These are phyloP conservation scores for Nepenthes mirabilis DNA, from an alignment of 148 eudicot genomes.

Conservation along the genomic window DNA sequence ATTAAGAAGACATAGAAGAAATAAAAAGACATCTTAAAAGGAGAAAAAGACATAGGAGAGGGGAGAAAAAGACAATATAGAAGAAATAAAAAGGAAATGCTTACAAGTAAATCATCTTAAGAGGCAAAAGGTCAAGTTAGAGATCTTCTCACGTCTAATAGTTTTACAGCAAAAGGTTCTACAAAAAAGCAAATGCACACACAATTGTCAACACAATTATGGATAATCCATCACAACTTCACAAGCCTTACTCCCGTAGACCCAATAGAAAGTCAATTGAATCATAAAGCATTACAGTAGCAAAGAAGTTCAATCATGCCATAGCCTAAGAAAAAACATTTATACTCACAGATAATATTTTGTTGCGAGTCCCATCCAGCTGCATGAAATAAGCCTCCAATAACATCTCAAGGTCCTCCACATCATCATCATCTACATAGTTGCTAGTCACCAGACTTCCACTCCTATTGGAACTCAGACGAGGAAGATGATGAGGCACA, in stretches of 20 bases:
- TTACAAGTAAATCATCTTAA: too few relatives aligned
- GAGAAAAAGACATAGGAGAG: too few relatives aligned
- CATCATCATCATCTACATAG: conserved; percentile 48
- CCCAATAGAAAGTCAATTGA: background rate
- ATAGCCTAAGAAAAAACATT: background rate
- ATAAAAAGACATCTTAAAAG: too few relatives aligned
- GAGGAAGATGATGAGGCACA: conserved; percentile 37
- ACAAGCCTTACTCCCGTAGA: too few relatives aligned
- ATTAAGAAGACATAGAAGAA: too few relatives aligned
- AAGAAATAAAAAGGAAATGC: too few relatives aligned
- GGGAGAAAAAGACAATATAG: too few relatives aligned
- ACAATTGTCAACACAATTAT: too few relatives aligned
- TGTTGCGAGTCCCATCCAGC: conserved; percentile 87
- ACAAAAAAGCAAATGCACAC: too few relatives aligned
- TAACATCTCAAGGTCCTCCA: conserved; percentile 94
- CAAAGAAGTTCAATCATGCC: background rate
- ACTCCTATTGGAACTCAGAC: conserved; percentile 59
- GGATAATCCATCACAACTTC: background rate
- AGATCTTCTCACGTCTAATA: too few relatives aligned
- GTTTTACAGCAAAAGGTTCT: too few relatives aligned
- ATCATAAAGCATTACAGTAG: background rate
- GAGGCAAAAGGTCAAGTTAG: too few relatives aligned
- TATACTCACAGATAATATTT: conserved; percentile 77
- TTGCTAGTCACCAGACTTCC: conserved; percentile 62
- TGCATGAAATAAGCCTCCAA: conserved; percentile 97